Percentiles rank a stretch among this genome's conserved stretches.
phyloP scores from a whole-genome alignment of 2,329 filamentous ascomycete species.

The Knoxdaviesia proteae region DNA sequence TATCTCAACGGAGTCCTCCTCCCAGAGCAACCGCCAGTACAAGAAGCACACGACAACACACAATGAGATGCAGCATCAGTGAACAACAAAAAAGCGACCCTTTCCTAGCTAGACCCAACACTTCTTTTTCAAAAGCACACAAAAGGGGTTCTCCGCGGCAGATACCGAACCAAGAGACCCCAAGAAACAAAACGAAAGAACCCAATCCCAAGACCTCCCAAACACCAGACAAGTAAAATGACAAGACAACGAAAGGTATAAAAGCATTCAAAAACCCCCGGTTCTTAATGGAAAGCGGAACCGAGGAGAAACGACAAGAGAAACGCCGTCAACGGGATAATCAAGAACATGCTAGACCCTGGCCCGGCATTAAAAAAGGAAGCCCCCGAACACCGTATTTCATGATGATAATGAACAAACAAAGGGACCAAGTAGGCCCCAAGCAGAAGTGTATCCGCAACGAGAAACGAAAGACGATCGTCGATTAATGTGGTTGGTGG shows the following conservation, averaged over 20 bases:
- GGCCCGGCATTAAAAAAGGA: background rate
- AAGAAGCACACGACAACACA: too few relatives aligned
- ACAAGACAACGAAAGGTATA: background rate
- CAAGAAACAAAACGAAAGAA: background rate
- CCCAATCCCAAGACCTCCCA: background rate
- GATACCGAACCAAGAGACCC: background rate
- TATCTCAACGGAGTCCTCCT: too few relatives aligned
- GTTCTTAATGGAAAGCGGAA: background rate
- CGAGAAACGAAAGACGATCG: too few relatives aligned
- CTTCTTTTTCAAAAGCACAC: background rate
- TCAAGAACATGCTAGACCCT: background rate
- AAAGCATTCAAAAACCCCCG: background rate
- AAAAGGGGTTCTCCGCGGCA: background rate
- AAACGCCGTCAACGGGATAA: background rate
- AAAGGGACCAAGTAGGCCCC: too few relatives aligned
- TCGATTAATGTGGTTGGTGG: too few relatives aligned
- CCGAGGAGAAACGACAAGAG: background rate
- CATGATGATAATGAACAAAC: too few relatives aligned
- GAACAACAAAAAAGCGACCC: background rate
- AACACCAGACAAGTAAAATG: background rate
- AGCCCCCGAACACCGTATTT: background rate
- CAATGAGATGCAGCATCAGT: too few relatives aligned
- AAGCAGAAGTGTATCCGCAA: too few relatives aligned
- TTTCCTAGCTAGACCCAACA: background rate
- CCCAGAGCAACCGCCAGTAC: too few relatives aligned